Conservation (phyloP, 1,139 yeast genomes). For the Candida sp. region DNA sequence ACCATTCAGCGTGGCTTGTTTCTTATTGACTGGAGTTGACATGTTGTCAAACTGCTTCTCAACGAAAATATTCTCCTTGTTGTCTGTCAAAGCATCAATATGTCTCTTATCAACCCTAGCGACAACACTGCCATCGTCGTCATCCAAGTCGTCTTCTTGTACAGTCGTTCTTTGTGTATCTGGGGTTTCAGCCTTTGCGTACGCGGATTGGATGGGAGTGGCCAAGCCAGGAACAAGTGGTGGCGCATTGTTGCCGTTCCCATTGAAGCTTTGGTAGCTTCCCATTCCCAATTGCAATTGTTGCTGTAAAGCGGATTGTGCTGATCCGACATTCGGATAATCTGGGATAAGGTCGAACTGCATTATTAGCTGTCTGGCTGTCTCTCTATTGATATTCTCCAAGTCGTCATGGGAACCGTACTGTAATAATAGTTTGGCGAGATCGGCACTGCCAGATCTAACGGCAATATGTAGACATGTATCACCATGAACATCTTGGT, state of each 20-base stretch:
- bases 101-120: conserved; percentile 38
- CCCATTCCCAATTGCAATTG: conserved; percentile 13
- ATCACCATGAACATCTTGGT: conserved; percentile 71
- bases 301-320: conserved; percentile 13
- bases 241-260: conserved; percentile 7
- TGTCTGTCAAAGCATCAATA: conserved; percentile 34
- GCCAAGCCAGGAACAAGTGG: conserved; percentile 22
- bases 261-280: conserved; percentile 12
- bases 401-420: conserved; percentile 55
- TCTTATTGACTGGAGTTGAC: conserved; percentile 35
- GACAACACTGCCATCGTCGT: conserved; percentile 22
- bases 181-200: conserved; percentile 40
- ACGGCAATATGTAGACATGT: conserved; percentile 71
- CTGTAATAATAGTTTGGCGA: conserved; percentile 43
- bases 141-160: conserved; percentile 45
- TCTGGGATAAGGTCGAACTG: conserved; percentile 28
- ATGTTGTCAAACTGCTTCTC: conserved; percentile 25
- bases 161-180: conserved; percentile 53
- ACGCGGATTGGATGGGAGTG: conserved; percentile 42
- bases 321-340: conserved; percentile 6
- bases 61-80: conserved; percentile 48
- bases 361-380: conserved; percentile 35
- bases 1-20: conserved; percentile 13
- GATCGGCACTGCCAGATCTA: conserved; percentile 40
- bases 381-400: conserved; percentile 43